Evolutionary conservation across 805 yeast species (phyloP).

Genomic region (Barnettozyma wickerhamii): DNA sequence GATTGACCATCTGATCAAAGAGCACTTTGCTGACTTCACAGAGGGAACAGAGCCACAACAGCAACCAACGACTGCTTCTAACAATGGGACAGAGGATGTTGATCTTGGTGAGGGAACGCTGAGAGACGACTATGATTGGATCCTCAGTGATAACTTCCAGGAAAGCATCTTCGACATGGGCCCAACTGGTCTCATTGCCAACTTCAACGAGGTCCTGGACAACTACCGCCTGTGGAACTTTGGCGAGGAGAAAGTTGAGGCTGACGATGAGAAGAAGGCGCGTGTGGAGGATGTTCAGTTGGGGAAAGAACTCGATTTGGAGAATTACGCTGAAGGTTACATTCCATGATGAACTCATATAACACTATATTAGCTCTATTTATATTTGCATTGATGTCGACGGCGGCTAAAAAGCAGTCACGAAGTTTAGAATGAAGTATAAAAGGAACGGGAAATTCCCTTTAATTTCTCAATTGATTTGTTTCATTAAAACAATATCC

Average conservation of each 20-base stretch:
- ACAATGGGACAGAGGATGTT: constrained; percentile 14
- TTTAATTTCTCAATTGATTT: too few relatives aligned
- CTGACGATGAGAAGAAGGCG: neutral
- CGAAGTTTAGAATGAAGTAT: too few relatives aligned
- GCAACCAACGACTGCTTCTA: neutral
- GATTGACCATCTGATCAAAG: constrained; percentile 59
- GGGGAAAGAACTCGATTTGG: constrained; percentile 3
- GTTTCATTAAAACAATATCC: too few relatives aligned
- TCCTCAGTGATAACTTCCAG: constrained; percentile 28
- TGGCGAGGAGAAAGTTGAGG: neutral
- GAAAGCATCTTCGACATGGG: constrained; percentile 47
- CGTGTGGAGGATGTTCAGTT: constrained; percentile 2
- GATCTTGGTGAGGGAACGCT: constrained; percentile 17
- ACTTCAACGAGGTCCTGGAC: constrained; percentile 56
- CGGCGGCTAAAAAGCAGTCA: too few relatives aligned
- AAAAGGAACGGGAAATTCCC: too few relatives aligned
- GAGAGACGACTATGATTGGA: constrained; percentile 11
- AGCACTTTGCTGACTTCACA: constrained; percentile 44
- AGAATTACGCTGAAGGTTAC: constrained; percentile 8
- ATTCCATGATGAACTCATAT: too few relatives aligned
- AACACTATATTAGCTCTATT: too few relatives aligned
- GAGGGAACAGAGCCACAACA: neutral
- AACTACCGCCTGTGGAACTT: constrained; percentile 33
- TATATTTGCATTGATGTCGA: too few relatives aligned
- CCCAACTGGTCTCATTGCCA: constrained; percentile 66